Conservation (phyloP, 495 filamentous ascomycete genomes). For the Xylaria intraflava region DNA sequence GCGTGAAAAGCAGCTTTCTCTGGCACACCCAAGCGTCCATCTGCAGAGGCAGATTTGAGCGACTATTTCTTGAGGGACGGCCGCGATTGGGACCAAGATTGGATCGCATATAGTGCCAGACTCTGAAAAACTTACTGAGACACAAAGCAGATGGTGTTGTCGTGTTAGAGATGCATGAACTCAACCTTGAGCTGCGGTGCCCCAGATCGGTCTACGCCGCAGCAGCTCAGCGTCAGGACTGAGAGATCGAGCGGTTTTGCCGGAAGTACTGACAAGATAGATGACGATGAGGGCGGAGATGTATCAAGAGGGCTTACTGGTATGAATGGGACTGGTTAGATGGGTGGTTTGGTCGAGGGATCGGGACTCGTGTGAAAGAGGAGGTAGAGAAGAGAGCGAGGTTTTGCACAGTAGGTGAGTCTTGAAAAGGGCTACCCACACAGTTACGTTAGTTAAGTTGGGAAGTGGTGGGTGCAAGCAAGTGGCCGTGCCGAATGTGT, state of each 20-base stretch:
- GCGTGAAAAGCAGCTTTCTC: conserved; percentile 11
- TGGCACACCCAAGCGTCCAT: conserved; percentile 3
- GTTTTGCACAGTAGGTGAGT: conserved; percentile 26
- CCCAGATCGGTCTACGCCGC: conserved; percentile 23
- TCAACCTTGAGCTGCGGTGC: conserved; percentile 22
- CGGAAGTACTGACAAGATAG: not conserved
- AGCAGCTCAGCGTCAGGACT: conserved; percentile 12
- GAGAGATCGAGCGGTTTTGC: conserved; percentile 5
- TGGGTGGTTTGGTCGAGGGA: conserved; percentile 21
- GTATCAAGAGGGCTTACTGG: conserved; percentile 18
- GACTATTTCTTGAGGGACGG: conserved; percentile 9
- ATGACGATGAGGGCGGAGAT: conserved; percentile 11
- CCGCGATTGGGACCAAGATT: conserved; percentile 16
- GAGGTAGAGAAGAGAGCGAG: conserved; percentile 31
- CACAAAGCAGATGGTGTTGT: conserved; percentile 29
- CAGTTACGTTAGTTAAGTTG: conserved; percentile 21
- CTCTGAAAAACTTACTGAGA: conserved; percentile 34
- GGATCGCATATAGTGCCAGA: conserved; percentile 34
- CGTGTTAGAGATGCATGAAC: conserved; percentile 26
- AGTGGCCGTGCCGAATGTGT: conserved; percentile 4
- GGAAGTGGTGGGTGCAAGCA: conserved; percentile 12
- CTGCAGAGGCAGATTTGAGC: conserved; percentile 7
- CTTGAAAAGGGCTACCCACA: conserved; percentile 29
- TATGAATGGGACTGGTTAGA: conserved; percentile 19
- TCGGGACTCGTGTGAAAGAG: conserved; percentile 28